Percentiles rank a stretch among this genome's conserved stretches.
These are phyloP conservation scores for Camellia oleifera DNA, from an alignment of 179 eudicot species.

Conservation along the genomic window DNA sequence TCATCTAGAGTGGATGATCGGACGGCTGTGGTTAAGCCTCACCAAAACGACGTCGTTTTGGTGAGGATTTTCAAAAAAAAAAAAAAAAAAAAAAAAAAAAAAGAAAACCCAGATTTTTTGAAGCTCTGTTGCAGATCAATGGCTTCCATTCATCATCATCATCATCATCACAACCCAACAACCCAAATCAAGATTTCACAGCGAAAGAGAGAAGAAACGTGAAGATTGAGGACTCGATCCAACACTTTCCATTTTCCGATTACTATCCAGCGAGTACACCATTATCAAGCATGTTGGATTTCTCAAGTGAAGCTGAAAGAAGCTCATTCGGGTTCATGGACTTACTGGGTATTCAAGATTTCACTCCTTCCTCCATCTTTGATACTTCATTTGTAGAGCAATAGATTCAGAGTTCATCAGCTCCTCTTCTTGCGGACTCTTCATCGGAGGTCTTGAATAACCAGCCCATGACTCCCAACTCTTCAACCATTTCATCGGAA, in stretches of 20 bases:
- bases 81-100: no score
- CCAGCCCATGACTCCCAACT: slow-evolving; percentile 45
- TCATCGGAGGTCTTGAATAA: background rate
- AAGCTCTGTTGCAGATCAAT: no score
- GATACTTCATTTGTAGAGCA: background rate
- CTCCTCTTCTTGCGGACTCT: background rate
- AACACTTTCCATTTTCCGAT: background rate
- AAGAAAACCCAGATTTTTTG: no score
- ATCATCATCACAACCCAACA: no score
- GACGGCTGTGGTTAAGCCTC: no score
- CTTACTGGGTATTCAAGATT: slow-evolving; percentile 23
- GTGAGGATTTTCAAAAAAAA: no score
- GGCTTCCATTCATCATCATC: no score
- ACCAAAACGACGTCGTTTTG: no score
- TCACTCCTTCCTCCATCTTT: background rate
- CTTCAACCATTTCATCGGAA: slow-evolving; percentile 41
- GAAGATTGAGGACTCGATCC: slow-evolving; percentile 12
- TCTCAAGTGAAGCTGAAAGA: background rate
- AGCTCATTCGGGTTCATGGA: slow-evolving; percentile 31
- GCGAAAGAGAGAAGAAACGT: no score
- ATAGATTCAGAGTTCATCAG: background rate
- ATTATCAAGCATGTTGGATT: background rate
- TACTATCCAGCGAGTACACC: background rate
- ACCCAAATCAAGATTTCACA: no score
- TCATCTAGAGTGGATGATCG: no score